Evolutionary conservation across 352 stramenopile species (phyloP).

Genomic region (Pythium scleroteichum): DNA sequence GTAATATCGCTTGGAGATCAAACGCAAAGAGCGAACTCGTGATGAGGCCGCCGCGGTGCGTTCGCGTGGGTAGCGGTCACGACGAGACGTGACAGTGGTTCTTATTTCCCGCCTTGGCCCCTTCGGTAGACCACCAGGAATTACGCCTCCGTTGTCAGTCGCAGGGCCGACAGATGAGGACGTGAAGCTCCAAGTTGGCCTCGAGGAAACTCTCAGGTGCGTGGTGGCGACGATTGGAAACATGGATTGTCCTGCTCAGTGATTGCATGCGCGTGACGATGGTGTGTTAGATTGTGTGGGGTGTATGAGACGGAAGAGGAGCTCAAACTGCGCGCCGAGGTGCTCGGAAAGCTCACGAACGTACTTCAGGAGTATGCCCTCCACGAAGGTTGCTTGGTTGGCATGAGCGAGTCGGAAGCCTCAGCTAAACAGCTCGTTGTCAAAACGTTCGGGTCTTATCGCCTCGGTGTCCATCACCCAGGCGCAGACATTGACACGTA

Average conservation of each 20-base stretch:
- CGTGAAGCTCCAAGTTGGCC: constrained; percentile 58
- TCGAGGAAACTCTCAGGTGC: constrained; percentile 65
- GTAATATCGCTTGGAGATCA: not conserved
- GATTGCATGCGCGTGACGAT: not conserved
- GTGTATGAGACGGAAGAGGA: constrained; percentile 81
- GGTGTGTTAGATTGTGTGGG: constrained; percentile 39
- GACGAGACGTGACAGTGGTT: no score
- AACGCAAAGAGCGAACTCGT: not conserved
- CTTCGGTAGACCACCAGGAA: constrained; percentile 26
- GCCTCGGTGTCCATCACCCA: constrained; percentile 81
- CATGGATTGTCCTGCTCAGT: not conserved
- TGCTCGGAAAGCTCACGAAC: constrained; percentile 61
- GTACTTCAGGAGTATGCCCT: constrained; percentile 82
- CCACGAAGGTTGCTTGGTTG: constrained; percentile 50
- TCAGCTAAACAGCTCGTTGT: constrained; percentile 54
- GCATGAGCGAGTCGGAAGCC: constrained; percentile 50
- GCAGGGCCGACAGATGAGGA: constrained; percentile 67
- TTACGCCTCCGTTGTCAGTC: constrained; percentile 76
- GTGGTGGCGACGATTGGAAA: not conserved
- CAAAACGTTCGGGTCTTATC: constrained; percentile 92
- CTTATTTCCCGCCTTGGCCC: not conserved
- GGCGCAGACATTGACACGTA: constrained; percentile 89
- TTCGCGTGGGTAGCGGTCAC: not conserved
- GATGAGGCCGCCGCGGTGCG: constrained; percentile 23
- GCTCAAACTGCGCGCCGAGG: constrained; percentile 53